A percentile compares a stretch with the other conserved stretches of the same genome.
These are phyloP conservation scores for Scytalidium sp. DNA, from an alignment of 2,329 filamentous ascomycete genomes.

Conservation along the genomic window DNA sequence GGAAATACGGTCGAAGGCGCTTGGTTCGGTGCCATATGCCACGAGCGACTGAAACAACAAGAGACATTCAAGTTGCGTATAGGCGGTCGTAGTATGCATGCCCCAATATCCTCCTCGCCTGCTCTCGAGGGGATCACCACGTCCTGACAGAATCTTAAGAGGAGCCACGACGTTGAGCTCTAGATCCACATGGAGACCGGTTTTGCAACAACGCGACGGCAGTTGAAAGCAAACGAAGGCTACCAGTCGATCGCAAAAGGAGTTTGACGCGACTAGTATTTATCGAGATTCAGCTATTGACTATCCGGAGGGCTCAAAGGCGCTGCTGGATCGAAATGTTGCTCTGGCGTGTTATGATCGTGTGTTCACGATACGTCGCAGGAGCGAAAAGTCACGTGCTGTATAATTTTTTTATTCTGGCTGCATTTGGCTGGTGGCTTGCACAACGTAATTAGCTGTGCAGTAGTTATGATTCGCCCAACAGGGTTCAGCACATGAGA, in stretches of 20 bases:
- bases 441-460: no score
- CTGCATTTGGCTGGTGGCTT: background rate
- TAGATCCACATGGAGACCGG: background rate
- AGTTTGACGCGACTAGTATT: background rate
- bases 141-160: constrained; percentile 50
- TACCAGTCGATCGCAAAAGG: background rate
- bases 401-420: background rate
- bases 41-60: constrained; percentile 80
- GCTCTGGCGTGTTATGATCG: background rate
- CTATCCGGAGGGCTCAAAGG: background rate
- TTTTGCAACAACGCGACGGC: background rate
- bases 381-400: background rate
- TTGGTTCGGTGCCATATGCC: constrained; percentile 60
- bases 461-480: no score
- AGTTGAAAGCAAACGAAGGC: background rate
- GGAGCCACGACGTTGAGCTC: constrained; percentile 45
- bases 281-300: background rate
- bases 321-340: background rate
- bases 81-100: constrained; percentile 59
- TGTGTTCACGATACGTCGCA: background rate
- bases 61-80: constrained; percentile 83
- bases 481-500: no score
- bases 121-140: constrained; percentile 52
- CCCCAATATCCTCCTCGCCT: constrained; percentile 53
- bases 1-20: constrained; percentile 70